Evolutionary conservation across 2,329 filamentous ascomycete species (phyloP), one percentile per base, ranked within the genome.

Genomic region (Thielaviopsis ethacetica): DNA sequence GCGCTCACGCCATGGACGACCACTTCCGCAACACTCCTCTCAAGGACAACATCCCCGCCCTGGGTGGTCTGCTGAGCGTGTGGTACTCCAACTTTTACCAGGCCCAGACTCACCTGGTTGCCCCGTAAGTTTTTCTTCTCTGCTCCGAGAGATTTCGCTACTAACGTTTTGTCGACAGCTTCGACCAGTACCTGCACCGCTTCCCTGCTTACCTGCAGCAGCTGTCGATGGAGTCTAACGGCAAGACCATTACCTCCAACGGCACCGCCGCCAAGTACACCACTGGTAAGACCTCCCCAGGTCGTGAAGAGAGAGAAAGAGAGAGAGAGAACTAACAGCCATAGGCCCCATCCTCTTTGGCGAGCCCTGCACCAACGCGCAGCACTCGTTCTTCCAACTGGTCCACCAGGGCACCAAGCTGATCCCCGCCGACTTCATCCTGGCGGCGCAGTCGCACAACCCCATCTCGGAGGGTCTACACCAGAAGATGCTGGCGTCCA

Each of bases 381-480:
- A 98, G 78, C 93, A 98, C 82, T 97, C 93, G 62, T 98, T 98
- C 84, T 98, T 95, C 85, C 93, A 98, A 81, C 85, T 98, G 54
- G 84, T 98, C 61, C 93, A 98, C 80, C 93, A 98, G 75, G 93
- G 93, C 68, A 98, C 93, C 67, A 97, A 97, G 82, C 84, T 98
- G 68, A 97, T 98, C 70, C 93, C 93, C 17, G 86, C 91, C 66
- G 93, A 98, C 75, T 98, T 98, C 78, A 94, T 98, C 75, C 78
- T 98, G 66, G 93, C 93, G 47, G 91, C 89, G 64, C 82, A 96
- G 77, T 94, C 89, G 59, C 93, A 98, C 81, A 98, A 98, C 81
- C 91, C 91, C 58, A 84, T 95, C 63, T 83, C 89, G 70, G 78
- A 85, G 73, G 91, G 94, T 76, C 83, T 91, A 69, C 93, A 98